Evolutionary conservation across 352 stramenopile genomes (phyloP), one percentile per base, ranked within the genome.

Genomic region (Phytophthora niederhauseri): DNA sequence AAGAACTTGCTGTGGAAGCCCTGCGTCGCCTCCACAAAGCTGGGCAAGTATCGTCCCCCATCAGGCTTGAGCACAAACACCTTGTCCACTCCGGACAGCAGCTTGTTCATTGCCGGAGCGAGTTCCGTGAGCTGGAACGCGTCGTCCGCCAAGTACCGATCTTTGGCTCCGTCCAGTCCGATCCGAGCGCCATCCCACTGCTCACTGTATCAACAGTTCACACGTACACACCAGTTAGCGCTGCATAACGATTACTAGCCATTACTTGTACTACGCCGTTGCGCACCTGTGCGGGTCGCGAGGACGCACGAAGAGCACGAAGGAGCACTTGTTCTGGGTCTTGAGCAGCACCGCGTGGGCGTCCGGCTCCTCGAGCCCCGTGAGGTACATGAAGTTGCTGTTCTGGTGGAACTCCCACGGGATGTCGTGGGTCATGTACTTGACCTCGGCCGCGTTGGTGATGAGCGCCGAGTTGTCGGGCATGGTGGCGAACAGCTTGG

Each of bases 371-470:
- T 95, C 87, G 2, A 93, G 65, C 20, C 87, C 87, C 26, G 87
- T 95, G 24, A 95, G 81, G 72, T 95, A 95, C 63, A 93, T 76
- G 57, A 95, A 95, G 74, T 94, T 91, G 58, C 77, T 84, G 77
- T 91, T 91, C 70, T 95, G 87, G 59, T 90, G 85, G 60, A 95
- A 95, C 43, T 95, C 87, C 73, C 88, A 95, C 60, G 87, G 87
- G 34, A 95, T 95, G 55, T 95, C 87, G 75, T 95, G 80, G n/a
- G 87, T 91, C 84, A 92, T 92, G 72, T 83, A 95, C 76, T 94
- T 92, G 63, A 85, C 87, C 53, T 87, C 78, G 2, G 84, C 81
- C 2, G 85, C 87, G 24, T 90, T 89, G 6, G 90, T 41, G 61
- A 95, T 84, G 31, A 95, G 73, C 51, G 84, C 85, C 48, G 87